phyloP scores from a whole-genome alignment of 2,329 filamentous ascomycete species.

The Penicillium glabrum region DNA sequence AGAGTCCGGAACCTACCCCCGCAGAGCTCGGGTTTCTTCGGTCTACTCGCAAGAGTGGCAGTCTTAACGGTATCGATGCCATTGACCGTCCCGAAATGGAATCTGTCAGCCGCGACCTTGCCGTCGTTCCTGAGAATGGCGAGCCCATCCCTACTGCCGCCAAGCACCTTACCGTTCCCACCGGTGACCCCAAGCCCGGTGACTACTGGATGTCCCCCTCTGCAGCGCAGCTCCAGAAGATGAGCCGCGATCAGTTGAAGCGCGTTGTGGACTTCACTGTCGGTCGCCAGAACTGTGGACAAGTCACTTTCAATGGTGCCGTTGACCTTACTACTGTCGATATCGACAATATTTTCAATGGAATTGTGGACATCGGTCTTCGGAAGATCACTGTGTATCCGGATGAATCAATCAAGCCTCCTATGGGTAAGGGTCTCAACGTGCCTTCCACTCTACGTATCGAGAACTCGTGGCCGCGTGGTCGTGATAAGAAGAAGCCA shows the following conservation, averaged over 20 bases:
- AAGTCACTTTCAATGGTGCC: constrained; percentile 75
- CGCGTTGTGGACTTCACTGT: constrained; percentile 74
- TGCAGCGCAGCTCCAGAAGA: constrained; percentile 70
- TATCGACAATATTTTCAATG: constrained; percentile 74
- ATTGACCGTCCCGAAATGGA: constrained; percentile 63
- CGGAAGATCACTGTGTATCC: constrained; percentile 88
- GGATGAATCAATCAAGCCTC: constrained; percentile 72
- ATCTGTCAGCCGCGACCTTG: constrained; percentile 70
- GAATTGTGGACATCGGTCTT: constrained; percentile 72
- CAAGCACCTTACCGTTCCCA: constrained; percentile 25
- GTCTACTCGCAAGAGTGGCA: constrained; percentile 51
- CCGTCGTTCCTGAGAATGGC: constrained; percentile 68
- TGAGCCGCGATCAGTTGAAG: constrained; percentile 78
- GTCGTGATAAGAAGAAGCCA: constrained; percentile 57
- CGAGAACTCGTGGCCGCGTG: constrained; percentile 89
- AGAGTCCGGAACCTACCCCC: constrained; percentile 54
- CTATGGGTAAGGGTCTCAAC: constrained; percentile 84
- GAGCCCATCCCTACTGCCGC: constrained; percentile 40
- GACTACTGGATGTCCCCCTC: constrained; percentile 85
- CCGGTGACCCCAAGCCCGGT: constrained; percentile 60
- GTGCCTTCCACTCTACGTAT: constrained; percentile 85
- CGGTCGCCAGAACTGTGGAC: constrained; percentile 77
- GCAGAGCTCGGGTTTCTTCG: constrained; percentile 63
- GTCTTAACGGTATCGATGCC: constrained; percentile 43
- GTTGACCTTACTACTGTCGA: constrained; percentile 81